Percentiles rank a stretch among this genome's conserved stretches.
phyloP scores from a whole-genome alignment of 2,329 filamentous ascomycete species.

The Magnaporthales sp. region DNA sequence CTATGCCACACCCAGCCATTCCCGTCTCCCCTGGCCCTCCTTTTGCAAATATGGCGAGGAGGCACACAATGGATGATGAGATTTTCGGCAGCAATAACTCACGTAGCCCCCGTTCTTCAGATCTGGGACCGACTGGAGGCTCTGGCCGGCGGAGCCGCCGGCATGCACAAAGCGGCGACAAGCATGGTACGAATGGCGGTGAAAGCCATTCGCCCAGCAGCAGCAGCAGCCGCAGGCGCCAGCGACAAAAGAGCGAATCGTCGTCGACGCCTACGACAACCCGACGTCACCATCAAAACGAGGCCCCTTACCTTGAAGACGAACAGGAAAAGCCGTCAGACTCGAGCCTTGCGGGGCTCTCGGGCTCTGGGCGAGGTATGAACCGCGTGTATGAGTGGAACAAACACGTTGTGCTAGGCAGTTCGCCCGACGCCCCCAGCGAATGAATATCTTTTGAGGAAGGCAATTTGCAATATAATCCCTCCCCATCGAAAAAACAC shows the following conservation, averaged over 20 bases:
- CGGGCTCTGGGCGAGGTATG: constrained; percentile 33
- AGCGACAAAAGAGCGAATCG: neutral
- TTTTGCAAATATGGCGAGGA: constrained; percentile 21
- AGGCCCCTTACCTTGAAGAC: constrained; percentile 1
- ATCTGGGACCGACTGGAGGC: constrained; percentile 11
- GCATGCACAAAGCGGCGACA: neutral
- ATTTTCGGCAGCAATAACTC: constrained; percentile 22
- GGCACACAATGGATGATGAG: constrained; percentile 33
- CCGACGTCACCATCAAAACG: neutral
- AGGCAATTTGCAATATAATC: neutral
- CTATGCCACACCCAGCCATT: constrained; percentile 21
- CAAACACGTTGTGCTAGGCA: constrained; percentile 35
- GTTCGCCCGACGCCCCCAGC: constrained; percentile 17
- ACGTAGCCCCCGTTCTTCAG: constrained; percentile 18
- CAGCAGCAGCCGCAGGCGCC: neutral
- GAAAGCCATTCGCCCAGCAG: constrained; percentile 4
- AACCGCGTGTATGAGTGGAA: constrained; percentile 40
- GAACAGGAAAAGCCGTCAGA: constrained; percentile 3
- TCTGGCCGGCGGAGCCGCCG: neutral
- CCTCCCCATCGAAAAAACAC: neutral
- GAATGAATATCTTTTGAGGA: neutral
- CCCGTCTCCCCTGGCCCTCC: constrained; percentile 13
- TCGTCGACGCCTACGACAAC: neutral
- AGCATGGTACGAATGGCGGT: neutral
- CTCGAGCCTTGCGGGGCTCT: constrained; percentile 32